A percentile compares a stretch with the other conserved stretches of the same genome.
Conservation (phyloP, 2,329 filamentous ascomycete species). For the Xylaria sp. region DNA sequence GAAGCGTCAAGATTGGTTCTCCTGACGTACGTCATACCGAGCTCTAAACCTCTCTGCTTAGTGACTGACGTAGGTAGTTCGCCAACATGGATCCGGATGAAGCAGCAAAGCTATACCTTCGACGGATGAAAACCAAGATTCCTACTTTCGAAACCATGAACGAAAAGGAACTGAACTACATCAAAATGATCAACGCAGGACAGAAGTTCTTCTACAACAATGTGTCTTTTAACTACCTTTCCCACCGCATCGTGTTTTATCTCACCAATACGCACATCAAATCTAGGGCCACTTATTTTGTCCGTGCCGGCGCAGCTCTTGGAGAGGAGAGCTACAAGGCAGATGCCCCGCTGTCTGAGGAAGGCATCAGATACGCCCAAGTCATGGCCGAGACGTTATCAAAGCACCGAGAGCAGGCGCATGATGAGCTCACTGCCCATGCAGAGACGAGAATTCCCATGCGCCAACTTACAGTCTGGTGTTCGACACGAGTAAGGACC, state of each 20-base stretch:
- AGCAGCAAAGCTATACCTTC: constrained; percentile 90
- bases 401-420: constrained; percentile 84
- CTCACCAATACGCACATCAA: constrained; percentile 98
- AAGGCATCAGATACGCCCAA: constrained; percentile 81
- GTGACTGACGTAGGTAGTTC: constrained; percentile 66
- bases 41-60: neutral
- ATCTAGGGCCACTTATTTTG: constrained; percentile 91
- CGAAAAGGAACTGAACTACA: constrained; percentile 92
- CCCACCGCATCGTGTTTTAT: constrained; percentile 97
- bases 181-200: constrained; percentile 99
- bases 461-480: constrained; percentile 91
- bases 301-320: constrained; percentile 83
- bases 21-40: constrained; percentile 73
- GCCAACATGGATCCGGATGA: constrained; percentile 91
- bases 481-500: constrained; percentile 88
- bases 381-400: constrained; percentile 88
- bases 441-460: constrained; percentile 75
- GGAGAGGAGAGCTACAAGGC: constrained; percentile 93
- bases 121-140: constrained; percentile 90
- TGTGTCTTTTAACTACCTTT: constrained; percentile 94
- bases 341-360: constrained; percentile 83
- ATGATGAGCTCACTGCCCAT: constrained; percentile 72
- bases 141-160: constrained; percentile 97
- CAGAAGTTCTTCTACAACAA: constrained; percentile 96
- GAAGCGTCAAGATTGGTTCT: constrained; percentile 96